phyloP scores from a whole-genome alignment of 2,329 filamentous ascomycete species.

The Calonectria pseudoturangicola region DNA sequence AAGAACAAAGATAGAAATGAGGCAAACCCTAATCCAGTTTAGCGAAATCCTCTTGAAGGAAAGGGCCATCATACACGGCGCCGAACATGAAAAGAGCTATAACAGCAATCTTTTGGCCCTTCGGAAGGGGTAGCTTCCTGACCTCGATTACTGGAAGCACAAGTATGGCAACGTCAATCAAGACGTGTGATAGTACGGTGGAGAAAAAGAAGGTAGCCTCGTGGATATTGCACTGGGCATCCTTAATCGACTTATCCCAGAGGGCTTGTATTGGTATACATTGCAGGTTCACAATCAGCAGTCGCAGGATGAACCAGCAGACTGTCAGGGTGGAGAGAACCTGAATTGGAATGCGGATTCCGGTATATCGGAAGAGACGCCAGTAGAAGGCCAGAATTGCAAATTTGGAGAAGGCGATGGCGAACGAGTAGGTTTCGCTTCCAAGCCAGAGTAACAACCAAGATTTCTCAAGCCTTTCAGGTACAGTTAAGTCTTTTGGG shows the following conservation, averaged over 20 bases:
- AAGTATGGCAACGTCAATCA: conserved; percentile 59
- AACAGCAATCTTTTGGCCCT: conserved; percentile 55
- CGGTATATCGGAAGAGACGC: conserved; percentile 8
- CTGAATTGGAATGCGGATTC: conserved; percentile 54
- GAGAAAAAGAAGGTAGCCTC: conserved; percentile 58
- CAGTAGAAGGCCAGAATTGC: conserved; percentile 22
- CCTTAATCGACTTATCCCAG: conserved; percentile 56
- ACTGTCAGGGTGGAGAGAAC: conserved; percentile 50
- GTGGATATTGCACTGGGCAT: conserved; percentile 55
- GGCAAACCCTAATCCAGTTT: conserved; percentile 37
- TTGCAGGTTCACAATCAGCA: conserved; percentile 58
- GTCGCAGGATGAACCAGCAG: conserved; percentile 55
- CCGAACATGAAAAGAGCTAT: conserved; percentile 56
- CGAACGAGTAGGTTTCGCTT: conserved; percentile 9
- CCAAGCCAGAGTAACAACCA: conserved; percentile 11
- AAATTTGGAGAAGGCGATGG: conserved; percentile 21
- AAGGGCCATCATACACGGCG: conserved; percentile 47
- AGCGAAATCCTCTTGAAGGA: background rate
- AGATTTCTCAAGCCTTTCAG: conserved; percentile 18
- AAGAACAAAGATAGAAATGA: conserved; percentile 55
- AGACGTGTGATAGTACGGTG: conserved; percentile 56
- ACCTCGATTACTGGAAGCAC: conserved; percentile 58
- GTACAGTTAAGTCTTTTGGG: background rate
- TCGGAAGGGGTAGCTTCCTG: conserved; percentile 54
- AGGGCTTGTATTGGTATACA: conserved; percentile 59